These are phyloP conservation scores for Multifurca ochricompacta DNA, from an alignment of 768 basidiomycete species.

Conservation along the genomic window DNA sequence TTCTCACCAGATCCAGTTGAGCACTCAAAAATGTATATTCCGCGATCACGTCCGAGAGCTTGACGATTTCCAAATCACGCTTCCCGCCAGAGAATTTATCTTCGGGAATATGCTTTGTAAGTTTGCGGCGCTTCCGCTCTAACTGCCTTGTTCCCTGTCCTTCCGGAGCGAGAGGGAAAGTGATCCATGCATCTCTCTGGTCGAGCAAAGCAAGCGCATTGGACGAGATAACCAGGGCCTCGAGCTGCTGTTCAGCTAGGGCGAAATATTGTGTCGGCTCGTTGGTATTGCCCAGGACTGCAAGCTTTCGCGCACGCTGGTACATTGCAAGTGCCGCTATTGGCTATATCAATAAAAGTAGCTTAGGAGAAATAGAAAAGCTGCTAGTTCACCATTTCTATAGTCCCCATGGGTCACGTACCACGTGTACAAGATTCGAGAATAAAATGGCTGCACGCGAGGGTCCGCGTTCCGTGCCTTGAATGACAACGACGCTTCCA, in stretches of 20 bases:
- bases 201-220: slow-evolving; percentile 84
- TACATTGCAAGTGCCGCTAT: slow-evolving; percentile 91
- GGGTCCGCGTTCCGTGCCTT: slow-evolving; percentile 94
- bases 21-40: slow-evolving; percentile 72
- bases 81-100: slow-evolving; percentile 54
- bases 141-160: slow-evolving; percentile 39
- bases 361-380: background rate
- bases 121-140: slow-evolving; percentile 63
- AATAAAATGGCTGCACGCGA: slow-evolving; percentile 74
- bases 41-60: slow-evolving; percentile 69
- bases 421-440: slow-evolving; percentile 92
- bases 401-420: slow-evolving; percentile 82
- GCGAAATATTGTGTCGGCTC: slow-evolving; percentile 35
- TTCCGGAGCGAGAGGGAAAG: slow-evolving; percentile 42
- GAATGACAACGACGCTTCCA: slow-evolving; percentile 82
- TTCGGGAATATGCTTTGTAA: slow-evolving; percentile 72
- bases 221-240: slow-evolving; percentile 80
- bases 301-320: slow-evolving; percentile 76
- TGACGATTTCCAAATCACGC: slow-evolving; percentile 69
- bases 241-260: slow-evolving; percentile 60
- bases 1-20: slow-evolving; percentile 63
- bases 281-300: slow-evolving; percentile 30
- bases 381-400: slow-evolving; percentile 63
- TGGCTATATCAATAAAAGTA: background rate
- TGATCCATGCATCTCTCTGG: slow-evolving; percentile 74